Percentiles rank a stretch among this genome's conserved stretches.
These are phyloP conservation scores for Staphylotrichum longicolle DNA, from an alignment of 495 filamentous ascomycete species.

Conservation along the genomic window DNA sequence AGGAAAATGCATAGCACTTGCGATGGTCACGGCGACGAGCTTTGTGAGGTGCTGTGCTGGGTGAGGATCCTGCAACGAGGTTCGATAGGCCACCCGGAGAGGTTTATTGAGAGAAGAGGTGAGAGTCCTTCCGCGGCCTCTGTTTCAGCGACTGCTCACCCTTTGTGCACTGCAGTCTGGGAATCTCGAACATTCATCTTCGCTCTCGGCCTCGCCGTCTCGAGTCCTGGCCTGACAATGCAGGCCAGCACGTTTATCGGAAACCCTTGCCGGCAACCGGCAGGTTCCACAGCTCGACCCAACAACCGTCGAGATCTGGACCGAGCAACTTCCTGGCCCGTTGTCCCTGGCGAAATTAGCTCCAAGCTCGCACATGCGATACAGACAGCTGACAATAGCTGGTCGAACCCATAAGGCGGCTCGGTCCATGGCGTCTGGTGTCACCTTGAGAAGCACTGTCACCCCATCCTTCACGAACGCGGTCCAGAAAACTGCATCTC, in stretches of 20 bases:
- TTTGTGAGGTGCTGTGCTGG: background rate
- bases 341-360: background rate
- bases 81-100: too few species aligned
- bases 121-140: too few species aligned
- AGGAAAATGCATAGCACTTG: constrained; percentile 18
- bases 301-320: background rate
- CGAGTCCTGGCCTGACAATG: background rate
- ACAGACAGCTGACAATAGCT: too few species aligned
- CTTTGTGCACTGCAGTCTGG: too few species aligned
- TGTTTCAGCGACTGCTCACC: too few species aligned
- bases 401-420: too few species aligned
- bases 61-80: background rate
- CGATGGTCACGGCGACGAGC: background rate
- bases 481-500: background rate
- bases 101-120: too few species aligned
- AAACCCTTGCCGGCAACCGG: background rate
- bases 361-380: too few species aligned
- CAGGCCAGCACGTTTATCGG: background rate
- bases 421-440: too few species aligned
- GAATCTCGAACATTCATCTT: too few species aligned
- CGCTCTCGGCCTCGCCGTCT: too few species aligned
- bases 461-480: background rate
- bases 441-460: too few species aligned
- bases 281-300: background rate
- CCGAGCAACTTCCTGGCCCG: background rate